Conservation (phyloP, 2,329 filamentous ascomycete genomes). For the Apiospora aurea region DNA sequence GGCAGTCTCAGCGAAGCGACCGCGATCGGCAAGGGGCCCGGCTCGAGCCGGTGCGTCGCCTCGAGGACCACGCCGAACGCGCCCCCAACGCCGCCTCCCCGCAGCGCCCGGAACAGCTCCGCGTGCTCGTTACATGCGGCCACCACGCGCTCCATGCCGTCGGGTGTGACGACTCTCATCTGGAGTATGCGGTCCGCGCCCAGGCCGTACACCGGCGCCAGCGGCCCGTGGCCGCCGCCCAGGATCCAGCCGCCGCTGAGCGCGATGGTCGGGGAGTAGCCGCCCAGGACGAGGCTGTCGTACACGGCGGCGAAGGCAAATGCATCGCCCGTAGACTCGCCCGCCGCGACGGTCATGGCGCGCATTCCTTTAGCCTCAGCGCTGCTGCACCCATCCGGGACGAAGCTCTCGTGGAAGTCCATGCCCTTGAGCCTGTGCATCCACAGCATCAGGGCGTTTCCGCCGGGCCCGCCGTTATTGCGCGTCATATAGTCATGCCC, state of each 20-base stretch:
- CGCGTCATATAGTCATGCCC: slow-evolving; percentile 45
- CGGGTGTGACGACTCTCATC: slow-evolving; percentile 39
- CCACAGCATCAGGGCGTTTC: slow-evolving; percentile 38
- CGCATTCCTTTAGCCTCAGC: slow-evolving; percentile 24
- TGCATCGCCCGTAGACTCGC: slow-evolving; percentile 38
- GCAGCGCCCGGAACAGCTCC: slow-evolving; percentile 57
- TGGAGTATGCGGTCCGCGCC: slow-evolving; percentile 40
- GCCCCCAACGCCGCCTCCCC: slow-evolving; percentile 53
- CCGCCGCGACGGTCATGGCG: slow-evolving; percentile 40
- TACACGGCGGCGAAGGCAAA: slow-evolving; percentile 37
- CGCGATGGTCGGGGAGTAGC: slow-evolving; percentile 34
- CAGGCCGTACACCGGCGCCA: slow-evolving; percentile 39
- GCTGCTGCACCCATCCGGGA: slow-evolving; percentile 33
- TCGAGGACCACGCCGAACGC: slow-evolving; percentile 53
- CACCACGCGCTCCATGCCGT: slow-evolving; percentile 34
- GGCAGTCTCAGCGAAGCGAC: slow-evolving; percentile 37
- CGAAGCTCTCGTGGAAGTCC: slow-evolving; percentile 33
- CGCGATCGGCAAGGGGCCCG: slow-evolving; percentile 42
- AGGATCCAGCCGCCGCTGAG: slow-evolving; percentile 40
- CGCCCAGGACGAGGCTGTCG: slow-evolving; percentile 37
- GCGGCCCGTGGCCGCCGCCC: slow-evolving; percentile 39
- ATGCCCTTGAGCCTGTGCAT: slow-evolving; percentile 38
- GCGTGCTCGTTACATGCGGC: slow-evolving; percentile 44
- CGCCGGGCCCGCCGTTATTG: slow-evolving; percentile 37
- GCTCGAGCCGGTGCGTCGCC: slow-evolving; percentile 51